These are phyloP conservation scores for Sporothrix euskadiensis DNA, from an alignment of 2,329 filamentous ascomycete genomes.

Conservation along the genomic window DNA sequence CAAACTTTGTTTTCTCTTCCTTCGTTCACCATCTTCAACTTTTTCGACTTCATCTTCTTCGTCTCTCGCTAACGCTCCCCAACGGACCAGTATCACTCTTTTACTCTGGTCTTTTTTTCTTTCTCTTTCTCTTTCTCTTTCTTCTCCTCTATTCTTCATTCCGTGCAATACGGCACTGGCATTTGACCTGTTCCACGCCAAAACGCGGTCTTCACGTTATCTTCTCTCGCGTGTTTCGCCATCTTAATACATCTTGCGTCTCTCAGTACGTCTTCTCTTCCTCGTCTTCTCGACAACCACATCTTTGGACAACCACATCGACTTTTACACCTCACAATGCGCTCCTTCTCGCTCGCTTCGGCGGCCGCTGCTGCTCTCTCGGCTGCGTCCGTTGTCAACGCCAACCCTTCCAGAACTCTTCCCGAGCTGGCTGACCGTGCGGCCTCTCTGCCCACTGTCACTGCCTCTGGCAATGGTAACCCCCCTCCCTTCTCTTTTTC, in stretches of 20 bases:
- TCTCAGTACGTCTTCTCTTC: conserved; percentile 23
- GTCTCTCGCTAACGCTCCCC: conserved; percentile 25
- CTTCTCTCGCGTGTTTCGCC: neutral
- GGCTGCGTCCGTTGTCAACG: conserved; percentile 45
- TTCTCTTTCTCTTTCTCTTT: neutral
- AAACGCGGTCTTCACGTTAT: conserved; percentile 4
- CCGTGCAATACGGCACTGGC: neutral
- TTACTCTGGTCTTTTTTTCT: neutral
- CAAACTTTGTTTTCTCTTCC: conserved; percentile 11
- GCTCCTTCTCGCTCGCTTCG: conserved; percentile 49
- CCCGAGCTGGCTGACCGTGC: conserved; percentile 54
- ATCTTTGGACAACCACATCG: conserved; percentile 15
- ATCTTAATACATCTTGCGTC: conserved; percentile 1
- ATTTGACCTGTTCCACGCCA: neutral
- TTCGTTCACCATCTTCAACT: neutral
- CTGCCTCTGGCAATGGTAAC: conserved; percentile 59
- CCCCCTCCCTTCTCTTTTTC: conserved; percentile 24
- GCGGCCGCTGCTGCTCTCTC: conserved; percentile 52
- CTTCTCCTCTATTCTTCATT: neutral
- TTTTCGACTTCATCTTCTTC: neutral
- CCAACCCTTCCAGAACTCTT: conserved; percentile 53
- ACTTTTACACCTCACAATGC: conserved; percentile 46
- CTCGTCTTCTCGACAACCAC: neutral
- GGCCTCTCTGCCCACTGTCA: conserved; percentile 49
- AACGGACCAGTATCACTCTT: neutral